Percentiles rank a stretch among this genome's conserved stretches.
phyloP scores from a whole-genome alignment of 129 eudicot genomes.

The Smallanthus sonchifolius region DNA sequence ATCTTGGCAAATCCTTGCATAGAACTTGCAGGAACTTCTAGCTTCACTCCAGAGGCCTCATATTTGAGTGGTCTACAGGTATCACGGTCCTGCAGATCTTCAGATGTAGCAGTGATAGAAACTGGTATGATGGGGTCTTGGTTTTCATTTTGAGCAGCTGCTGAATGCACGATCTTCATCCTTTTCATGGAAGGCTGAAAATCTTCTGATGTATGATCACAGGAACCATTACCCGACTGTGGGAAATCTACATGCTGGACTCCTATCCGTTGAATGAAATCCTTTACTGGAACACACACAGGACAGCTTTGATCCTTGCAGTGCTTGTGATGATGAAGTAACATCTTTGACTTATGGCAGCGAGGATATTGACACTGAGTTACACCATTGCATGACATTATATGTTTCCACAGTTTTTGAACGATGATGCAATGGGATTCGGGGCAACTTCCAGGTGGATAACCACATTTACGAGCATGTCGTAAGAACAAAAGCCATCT shows the following conservation, averaged over 20 bases:
- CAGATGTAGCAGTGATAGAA: conserved; percentile 35
- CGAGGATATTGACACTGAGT: conserved; percentile 56
- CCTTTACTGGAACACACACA: conserved; percentile 72
- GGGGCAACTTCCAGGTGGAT: conserved; percentile 68
- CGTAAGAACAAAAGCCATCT: conserved; percentile 81
- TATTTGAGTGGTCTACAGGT: conserved; percentile 32
- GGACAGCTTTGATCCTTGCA: conserved; percentile 70
- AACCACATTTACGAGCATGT: conserved; percentile 77
- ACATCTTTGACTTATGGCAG: conserved; percentile 38
- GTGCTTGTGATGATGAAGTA: conserved; percentile 49
- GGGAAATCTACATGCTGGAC: conserved; percentile 37
- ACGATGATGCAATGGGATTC: conserved; percentile 43
- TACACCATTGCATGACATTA: conserved; percentile 39
- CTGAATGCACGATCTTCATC: conserved; percentile 55
- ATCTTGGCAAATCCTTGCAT: conserved; percentile 32
- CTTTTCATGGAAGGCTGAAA: conserved; percentile 69
- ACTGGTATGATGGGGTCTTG: conserved; percentile 26
- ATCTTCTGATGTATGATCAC: conserved; percentile 47
- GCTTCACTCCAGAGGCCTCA: conserved; percentile 52
- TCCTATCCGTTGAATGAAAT: conserved; percentile 36
- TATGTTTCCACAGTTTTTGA: conserved; percentile 64
- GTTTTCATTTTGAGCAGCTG: conserved; percentile 33
- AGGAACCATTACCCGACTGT: conserved; percentile 29
- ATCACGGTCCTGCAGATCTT: conserved; percentile 34
- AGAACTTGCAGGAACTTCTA: conserved; percentile 35